phyloP scores from a whole-genome alignment of 1,284 basidiomycete genomes.

The Leccinum angustisporum region DNA sequence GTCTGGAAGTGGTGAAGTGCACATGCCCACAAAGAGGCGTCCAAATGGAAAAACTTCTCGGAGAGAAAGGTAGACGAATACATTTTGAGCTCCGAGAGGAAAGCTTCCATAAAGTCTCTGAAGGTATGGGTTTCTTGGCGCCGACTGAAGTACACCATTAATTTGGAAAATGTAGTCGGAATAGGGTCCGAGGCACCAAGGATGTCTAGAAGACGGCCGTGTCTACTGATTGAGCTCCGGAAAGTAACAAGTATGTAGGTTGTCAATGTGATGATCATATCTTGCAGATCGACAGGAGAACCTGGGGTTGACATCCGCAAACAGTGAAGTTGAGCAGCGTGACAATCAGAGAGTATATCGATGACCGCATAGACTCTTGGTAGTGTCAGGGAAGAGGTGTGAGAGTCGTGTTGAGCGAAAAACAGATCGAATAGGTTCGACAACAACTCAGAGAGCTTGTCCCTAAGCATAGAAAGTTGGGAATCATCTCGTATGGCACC shows the following conservation, averaged over 20 bases:
- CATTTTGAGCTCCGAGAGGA: conserved; percentile 29
- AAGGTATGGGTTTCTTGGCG: conserved; percentile 11
- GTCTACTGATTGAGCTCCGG: conserved; percentile 9
- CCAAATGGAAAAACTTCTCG: conserved; percentile 39
- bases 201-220: conserved; percentile 20
- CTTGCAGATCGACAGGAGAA: conserved; percentile 23
- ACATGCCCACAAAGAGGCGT: conserved; percentile 55
- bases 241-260: conserved; percentile 29
- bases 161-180: conserved; percentile 35
- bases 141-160: conserved; percentile 24
- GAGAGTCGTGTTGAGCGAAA: conserved; percentile 10
- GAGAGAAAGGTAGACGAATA: conserved; percentile 39
- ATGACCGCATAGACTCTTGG: conserved; percentile 15
- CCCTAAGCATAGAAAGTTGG: conserved; percentile 13
- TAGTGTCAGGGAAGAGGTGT: conserved; percentile 1
- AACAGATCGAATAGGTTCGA: conserved; percentile 26
- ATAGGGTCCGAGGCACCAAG: conserved; percentile 30
- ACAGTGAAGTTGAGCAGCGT: conserved; percentile 16
- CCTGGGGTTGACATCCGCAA: conserved; percentile 11
- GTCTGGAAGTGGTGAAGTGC: conserved; percentile 49
- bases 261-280: conserved; percentile 34
- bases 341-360: conserved; percentile 24
- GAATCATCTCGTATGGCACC: conserved; percentile 3
- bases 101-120: conserved; percentile 18
- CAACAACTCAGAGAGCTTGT: conserved; percentile 27